Percentiles rank a stretch among this genome's conserved stretches.
phyloP scores from a whole-genome alignment of 345 rosid genomes.

The Cochlearia excelsa region DNA sequence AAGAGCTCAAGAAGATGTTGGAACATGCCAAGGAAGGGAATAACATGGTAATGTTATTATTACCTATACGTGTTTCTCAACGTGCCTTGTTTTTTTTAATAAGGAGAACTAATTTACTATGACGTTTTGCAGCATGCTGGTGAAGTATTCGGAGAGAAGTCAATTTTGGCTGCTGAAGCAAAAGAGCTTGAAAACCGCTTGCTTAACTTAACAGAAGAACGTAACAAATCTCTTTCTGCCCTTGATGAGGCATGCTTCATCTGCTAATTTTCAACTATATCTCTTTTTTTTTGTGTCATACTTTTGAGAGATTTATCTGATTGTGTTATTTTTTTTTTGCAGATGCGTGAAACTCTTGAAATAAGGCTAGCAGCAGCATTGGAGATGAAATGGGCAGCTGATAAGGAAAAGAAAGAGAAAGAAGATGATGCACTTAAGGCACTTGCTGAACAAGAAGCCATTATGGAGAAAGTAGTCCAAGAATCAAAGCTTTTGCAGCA shows the following conservation, averaged over 20 bases:
- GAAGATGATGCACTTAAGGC: conserved; percentile 51
- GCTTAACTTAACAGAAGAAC: conserved; percentile 61
- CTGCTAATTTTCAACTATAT: not conserved
- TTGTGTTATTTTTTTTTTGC: conserved; percentile 23
- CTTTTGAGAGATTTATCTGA: not conserved
- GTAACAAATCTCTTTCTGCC: conserved; percentile 62
- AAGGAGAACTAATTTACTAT: conserved; percentile 10
- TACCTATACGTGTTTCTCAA: not conserved
- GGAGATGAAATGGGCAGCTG: conserved; percentile 54
- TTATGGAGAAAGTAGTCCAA: conserved; percentile 65
- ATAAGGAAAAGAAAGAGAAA: conserved; percentile 57
- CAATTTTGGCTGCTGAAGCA: conserved; percentile 72
- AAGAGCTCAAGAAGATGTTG: conserved; percentile 62
- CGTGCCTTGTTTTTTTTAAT: not conserved
- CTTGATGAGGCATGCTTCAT: conserved; percentile 58
- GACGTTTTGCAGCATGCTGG: conserved; percentile 68
- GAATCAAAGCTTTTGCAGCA: conserved; percentile 64
- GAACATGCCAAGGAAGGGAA: conserved; percentile 69
- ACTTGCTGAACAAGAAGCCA: conserved; percentile 64
- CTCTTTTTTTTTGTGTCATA: not conserved
- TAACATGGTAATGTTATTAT: conserved; percentile 53
- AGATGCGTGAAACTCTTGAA: conserved; percentile 74
- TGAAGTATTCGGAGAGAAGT: conserved; percentile 85
- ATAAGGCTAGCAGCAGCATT: conserved; percentile 52
- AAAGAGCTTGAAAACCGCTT: conserved; percentile 80